phyloP scores from a whole-genome alignment of 345 rosid species.

The Lenwebbia sp. region DNA sequence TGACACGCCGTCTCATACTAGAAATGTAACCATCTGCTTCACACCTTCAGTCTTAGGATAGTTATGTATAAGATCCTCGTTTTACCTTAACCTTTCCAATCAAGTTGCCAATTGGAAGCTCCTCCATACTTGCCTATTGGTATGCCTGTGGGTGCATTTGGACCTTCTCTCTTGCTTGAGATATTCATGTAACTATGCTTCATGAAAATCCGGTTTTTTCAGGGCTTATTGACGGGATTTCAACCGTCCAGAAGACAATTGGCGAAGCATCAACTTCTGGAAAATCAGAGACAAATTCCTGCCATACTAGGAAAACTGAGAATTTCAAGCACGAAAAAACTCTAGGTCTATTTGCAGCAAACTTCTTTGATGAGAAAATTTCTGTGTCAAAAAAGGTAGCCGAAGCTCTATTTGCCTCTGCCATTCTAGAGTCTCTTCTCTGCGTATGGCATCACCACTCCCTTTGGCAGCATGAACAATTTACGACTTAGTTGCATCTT shows the following conservation, averaged over 20 bases:
- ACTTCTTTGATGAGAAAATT: constrained; percentile 30
- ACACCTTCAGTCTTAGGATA: background rate
- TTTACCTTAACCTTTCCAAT: background rate
- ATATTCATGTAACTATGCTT: background rate
- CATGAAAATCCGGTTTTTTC: background rate
- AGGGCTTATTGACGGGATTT: background rate
- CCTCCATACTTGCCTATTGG: background rate
- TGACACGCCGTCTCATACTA: background rate
- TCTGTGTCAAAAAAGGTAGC: constrained; percentile 37
- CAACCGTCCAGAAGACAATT: background rate
- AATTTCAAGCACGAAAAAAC: constrained; percentile 1
- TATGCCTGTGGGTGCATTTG: background rate
- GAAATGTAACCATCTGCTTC: background rate
- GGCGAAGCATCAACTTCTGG: constrained; percentile 19
- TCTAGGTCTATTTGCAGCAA: constrained; percentile 11
- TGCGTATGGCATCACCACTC: background rate
- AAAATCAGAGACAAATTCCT: constrained; percentile 4
- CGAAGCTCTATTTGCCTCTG: background rate
- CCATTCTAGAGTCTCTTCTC: background rate
- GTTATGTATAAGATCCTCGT: background rate
- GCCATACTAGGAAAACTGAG: background rate
- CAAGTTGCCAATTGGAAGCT: background rate
- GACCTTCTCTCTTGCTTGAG: background rate
- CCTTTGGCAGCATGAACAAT: background rate
- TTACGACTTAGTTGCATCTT: background rate